These are phyloP conservation scores for Graphium sp. DNA, from an alignment of 2,329 filamentous ascomycete genomes.

Conservation along the genomic window DNA sequence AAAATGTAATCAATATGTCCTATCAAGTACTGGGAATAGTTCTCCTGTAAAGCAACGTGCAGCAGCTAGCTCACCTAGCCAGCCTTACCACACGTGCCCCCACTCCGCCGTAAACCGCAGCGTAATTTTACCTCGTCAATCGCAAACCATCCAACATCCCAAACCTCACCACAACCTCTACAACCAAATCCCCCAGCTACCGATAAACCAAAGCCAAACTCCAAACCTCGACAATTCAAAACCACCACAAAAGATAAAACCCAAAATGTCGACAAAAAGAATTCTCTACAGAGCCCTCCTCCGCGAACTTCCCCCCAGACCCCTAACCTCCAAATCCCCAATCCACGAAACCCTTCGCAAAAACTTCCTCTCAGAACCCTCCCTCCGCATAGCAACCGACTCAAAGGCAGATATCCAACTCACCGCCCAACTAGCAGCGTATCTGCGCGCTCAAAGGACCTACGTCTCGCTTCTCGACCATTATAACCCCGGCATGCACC, in stretches of 20 bases:
- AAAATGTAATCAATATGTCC: too few species aligned
- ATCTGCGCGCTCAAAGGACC: conserved; percentile 69
- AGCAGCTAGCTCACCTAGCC: too few species aligned
- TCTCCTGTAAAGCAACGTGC: too few species aligned
- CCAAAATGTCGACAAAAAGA: conserved; percentile 2
- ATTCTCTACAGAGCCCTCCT: conserved; percentile 72
- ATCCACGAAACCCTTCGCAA: conserved; percentile 54
- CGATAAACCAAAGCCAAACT: too few species aligned
- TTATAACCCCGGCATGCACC: conserved; percentile 85
- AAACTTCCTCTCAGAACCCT: conserved; percentile 30
- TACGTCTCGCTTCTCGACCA: conserved; percentile 72
- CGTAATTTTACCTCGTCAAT: too few species aligned
- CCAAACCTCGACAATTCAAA: too few species aligned
- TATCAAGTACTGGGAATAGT: too few species aligned
- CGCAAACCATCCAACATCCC: too few species aligned
- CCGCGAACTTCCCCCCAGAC: conserved; percentile 68
- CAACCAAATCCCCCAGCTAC: too few species aligned
- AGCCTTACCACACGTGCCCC: too few species aligned
- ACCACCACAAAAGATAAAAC: not conserved
- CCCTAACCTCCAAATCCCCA: conserved; percentile 41
- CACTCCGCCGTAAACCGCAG: too few species aligned
- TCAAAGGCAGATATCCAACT: conserved; percentile 15
- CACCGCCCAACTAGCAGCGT: conserved; percentile 65
- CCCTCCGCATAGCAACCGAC: conserved; percentile 10
- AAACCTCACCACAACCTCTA: too few species aligned